Percentiles rank a stretch among this genome's conserved stretches.
These are phyloP conservation scores for Dioscorea zingiberensis DNA, from an alignment of 106 monocot genomes.

Conservation along the genomic window DNA sequence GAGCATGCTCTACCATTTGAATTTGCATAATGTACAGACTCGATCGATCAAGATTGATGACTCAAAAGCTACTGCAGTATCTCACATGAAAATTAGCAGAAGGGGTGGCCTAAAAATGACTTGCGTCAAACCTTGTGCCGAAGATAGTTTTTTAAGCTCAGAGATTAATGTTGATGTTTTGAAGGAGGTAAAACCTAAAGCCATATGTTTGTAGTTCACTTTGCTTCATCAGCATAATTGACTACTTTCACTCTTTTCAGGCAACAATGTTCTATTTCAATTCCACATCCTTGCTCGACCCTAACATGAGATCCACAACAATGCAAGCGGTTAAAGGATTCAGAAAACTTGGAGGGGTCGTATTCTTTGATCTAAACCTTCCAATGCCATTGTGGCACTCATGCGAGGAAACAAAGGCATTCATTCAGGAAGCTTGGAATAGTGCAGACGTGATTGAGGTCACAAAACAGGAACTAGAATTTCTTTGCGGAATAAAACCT, in stretches of 20 bases:
- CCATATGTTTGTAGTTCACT: too few species aligned
- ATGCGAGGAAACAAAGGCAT: constrained; percentile 43
- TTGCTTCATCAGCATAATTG: not conserved
- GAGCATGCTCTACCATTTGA: constrained; percentile 59
- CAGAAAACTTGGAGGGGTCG: constrained; percentile 52
- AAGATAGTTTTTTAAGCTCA: constrained; percentile 58
- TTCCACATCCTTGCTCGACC: constrained; percentile 61
- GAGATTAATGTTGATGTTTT: constrained; percentile 74
- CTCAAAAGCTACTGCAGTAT: constrained; percentile 48
- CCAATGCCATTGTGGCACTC: constrained; percentile 72
- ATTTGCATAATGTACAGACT: constrained; percentile 67
- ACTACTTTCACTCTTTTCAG: constrained; percentile 37
- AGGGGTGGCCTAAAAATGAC: constrained; percentile 46
- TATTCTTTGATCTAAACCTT: constrained; percentile 81
- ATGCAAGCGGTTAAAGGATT: constrained; percentile 56
- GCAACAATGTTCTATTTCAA: constrained; percentile 93
- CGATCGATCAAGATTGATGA: constrained; percentile 46
- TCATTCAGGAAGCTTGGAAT: constrained; percentile 63
- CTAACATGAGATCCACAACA: constrained; percentile 44
- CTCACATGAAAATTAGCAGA: constrained; percentile 66
- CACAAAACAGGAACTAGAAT: constrained; percentile 85
- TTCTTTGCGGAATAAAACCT: constrained; percentile 55
- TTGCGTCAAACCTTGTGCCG: constrained; percentile 50
- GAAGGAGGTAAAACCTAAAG: constrained; percentile 51
- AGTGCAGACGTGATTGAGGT: constrained; percentile 69